Evolutionary conservation across 495 filamentous ascomycete genomes (phyloP), one percentile per base, ranked within the genome.

Genomic region (Sordaria brevicollis): DNA sequence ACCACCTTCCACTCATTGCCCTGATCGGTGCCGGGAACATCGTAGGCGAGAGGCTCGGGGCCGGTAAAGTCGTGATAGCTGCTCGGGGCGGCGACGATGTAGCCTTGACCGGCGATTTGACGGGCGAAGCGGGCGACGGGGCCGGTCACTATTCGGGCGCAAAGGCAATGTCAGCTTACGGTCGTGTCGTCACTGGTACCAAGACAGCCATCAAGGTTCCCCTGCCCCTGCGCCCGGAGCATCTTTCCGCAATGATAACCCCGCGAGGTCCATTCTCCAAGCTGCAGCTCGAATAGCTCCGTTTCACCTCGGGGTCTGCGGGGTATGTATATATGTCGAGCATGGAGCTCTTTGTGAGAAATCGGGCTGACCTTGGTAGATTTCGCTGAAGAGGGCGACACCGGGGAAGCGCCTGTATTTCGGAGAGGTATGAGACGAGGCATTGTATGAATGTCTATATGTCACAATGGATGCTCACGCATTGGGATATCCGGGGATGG

Each of bases 1-100:
- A 79, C 83, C 70, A 95, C 84, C 81, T 97, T 97, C 84, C 86
- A 96, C 65, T 87, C 84, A 76, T 98, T 98, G 15, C 94, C 94
- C 65, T 85, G 83, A 76, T 97, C 92, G 0, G 94, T 98, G 49
- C 94, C 94, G 2, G 90, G 90, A 1, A 86, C 93, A 76, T 97
- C 91, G 80, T 98, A 97, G 36, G 89, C 85, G 68, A 98, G 83
- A 6, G 94, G 83, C 75, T 93, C 93, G 1, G 94, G 92, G 4
- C 91, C 91, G 31, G 88, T 92, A 78, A 97, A 97, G 80, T 97
- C 94, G 77, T 98, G 94, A 77, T 96, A 98, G 69, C 89, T 93
- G 49, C 91, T 93, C 0, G 94, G 93, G 1, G 93, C 94, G 5
- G 90, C 94, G 69, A 92, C 93, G 71, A 98, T 96, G 78, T 96